These are phyloP conservation scores for Colletotrichum godetiae DNA, from an alignment of 2,329 filamentous ascomycete genomes.

Conservation along the genomic window DNA sequence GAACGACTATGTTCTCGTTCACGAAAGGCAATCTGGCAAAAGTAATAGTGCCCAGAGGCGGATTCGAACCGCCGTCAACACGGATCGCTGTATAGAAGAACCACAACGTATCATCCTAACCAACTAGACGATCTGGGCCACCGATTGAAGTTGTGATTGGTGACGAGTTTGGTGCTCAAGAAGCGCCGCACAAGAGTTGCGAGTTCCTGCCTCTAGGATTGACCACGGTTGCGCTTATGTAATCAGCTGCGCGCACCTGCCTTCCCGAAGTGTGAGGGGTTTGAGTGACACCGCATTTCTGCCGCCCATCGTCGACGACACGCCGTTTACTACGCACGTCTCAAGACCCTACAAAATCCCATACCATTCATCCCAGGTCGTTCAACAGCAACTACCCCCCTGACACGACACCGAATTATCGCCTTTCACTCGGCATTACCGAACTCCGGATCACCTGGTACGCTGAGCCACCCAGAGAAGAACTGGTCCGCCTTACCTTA, in stretches of 20 bases:
- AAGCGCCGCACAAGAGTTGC: too few relatives aligned
- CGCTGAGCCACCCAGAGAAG: background rate
- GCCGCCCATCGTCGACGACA: conserved; percentile 7
- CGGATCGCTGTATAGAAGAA: conserved; percentile 33
- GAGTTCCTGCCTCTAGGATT: too few relatives aligned
- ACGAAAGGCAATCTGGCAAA: background rate
- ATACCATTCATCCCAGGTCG: conserved; percentile 20
- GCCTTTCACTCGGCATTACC: conserved; percentile 21
- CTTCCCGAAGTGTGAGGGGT: background rate
- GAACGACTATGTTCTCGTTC: too few relatives aligned
- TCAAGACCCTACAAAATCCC: conserved; percentile 25
- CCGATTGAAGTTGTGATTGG: background rate
- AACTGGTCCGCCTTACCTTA: background rate
- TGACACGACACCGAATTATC: conserved; percentile 25
- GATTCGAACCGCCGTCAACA: conserved; percentile 39
- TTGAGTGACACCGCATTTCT: conserved; percentile 11
- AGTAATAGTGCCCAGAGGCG: conserved; percentile 33
- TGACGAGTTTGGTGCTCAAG: too few relatives aligned
- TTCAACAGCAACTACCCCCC: background rate
- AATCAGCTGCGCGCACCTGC: background rate
- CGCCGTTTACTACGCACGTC: background rate
- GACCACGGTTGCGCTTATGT: background rate
- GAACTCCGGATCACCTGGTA: background rate
- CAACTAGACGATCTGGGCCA: conserved; percentile 38
- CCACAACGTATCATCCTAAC: conserved; percentile 39